Evolutionary conservation across 805 yeast genomes (phyloP).

Genomic region (Cyberlindnera americana): DNA sequence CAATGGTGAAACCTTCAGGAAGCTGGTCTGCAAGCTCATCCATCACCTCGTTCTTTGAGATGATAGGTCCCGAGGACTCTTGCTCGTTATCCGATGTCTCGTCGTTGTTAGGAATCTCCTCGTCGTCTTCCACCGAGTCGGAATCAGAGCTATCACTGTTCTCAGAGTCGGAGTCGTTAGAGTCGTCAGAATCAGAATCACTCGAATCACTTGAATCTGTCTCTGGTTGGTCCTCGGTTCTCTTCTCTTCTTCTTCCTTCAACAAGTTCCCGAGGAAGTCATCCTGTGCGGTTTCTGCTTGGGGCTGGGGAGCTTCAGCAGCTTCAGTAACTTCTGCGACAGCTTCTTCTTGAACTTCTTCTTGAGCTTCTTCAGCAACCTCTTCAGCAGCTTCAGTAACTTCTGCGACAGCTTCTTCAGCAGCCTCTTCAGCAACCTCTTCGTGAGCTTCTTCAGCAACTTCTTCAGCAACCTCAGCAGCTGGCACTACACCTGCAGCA

Average conservation of each 20-base stretch:
- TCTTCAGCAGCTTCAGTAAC: too few relatives aligned
- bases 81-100: slow-evolving; percentile 16
- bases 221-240: neutral
- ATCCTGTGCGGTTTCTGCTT: neutral
- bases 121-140: slow-evolving; percentile 3
- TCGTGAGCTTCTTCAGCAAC: neutral
- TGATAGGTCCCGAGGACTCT: slow-evolving; percentile 49
- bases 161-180: slow-evolving; percentile 6
- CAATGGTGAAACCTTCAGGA: slow-evolving; percentile 63
- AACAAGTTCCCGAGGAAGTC: slow-evolving; percentile 10
- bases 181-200: slow-evolving; percentile 5
- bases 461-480: neutral
- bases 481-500: neutral
- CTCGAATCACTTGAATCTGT: slow-evolving; percentile 7
- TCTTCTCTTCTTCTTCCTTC: slow-evolving; percentile 6
- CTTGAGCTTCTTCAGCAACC: neutral
- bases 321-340: neutral
- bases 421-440: neutral
- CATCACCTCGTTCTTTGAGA: slow-evolving; percentile 69
- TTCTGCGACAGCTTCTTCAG: neutral
- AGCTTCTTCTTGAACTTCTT: neutral
- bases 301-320: too few relatives aligned
- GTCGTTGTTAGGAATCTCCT: slow-evolving; percentile 10
- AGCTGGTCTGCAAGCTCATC: slow-evolving; percentile 67
- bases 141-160: neutral